Conservation (phyloP, 169 alveolate species). For the Eimeria nieschulzi region DNA sequence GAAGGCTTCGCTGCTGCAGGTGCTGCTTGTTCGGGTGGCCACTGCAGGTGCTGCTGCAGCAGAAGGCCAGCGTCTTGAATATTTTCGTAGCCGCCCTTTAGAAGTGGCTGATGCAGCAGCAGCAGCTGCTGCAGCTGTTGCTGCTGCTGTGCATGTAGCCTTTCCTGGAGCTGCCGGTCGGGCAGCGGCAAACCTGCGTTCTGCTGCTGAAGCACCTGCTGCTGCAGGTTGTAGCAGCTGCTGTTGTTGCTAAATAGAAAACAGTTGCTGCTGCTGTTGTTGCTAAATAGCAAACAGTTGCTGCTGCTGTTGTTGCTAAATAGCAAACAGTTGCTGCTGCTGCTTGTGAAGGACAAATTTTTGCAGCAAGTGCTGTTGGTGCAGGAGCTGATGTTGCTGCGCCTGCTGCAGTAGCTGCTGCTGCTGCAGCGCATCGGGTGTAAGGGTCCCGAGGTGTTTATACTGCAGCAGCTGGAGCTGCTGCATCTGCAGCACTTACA, state of each 20-base stretch:
- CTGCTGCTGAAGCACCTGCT: background rate
- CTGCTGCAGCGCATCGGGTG: background rate
- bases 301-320: background rate
- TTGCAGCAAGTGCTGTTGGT: background rate
- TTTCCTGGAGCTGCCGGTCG: background rate
- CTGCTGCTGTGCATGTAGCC: background rate
- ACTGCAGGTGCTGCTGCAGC: too few species aligned
- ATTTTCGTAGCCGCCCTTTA: too few species aligned
- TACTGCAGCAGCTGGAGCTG: constrained; percentile 5
- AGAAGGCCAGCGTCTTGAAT: too few species aligned
- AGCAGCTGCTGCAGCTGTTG: background rate
- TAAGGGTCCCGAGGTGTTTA: background rate
- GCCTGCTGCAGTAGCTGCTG: too few species aligned
- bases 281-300: too few species aligned
- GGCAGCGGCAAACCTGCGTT: background rate
- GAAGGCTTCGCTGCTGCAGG: too few species aligned
- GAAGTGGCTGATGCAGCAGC: too few species aligned
- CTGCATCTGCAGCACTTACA: background rate
- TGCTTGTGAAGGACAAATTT: background rate
- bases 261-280: background rate
- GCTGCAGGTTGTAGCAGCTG: background rate
- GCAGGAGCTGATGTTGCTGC: background rate
- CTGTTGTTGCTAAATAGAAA: too few species aligned
- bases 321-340: background rate
- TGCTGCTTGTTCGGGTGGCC: too few species aligned